These are phyloP conservation scores for Talaromyces sp. DNA, from an alignment of 2,329 filamentous ascomycete species.

Conservation along the genomic window DNA sequence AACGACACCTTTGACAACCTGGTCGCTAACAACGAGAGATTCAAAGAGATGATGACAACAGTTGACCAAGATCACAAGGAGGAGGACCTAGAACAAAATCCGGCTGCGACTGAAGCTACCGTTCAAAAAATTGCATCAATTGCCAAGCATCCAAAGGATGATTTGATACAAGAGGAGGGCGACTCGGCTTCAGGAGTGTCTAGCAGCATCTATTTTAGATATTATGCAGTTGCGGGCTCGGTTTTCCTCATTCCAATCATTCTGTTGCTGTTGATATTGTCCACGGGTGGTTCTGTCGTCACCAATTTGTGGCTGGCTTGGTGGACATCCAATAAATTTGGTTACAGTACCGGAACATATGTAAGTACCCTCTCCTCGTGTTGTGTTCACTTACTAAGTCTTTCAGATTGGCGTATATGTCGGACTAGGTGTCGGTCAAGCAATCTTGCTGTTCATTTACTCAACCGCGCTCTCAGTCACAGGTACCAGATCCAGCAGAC, in stretches of 20 bases:
- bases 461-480: constrained; percentile 69
- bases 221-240: constrained; percentile 66
- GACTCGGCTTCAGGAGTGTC: constrained; percentile 64
- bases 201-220: constrained; percentile 70
- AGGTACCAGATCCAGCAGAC: constrained; percentile 71
- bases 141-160: constrained; percentile 43
- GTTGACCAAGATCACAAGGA: constrained; percentile 47
- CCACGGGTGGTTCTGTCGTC: constrained; percentile 73
- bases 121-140: constrained; percentile 43
- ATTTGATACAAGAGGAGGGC: constrained; percentile 36
- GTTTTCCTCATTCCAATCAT: constrained; percentile 61
- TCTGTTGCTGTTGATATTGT: constrained; percentile 61
- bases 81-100: constrained; percentile 49
- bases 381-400: neutral
- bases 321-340: constrained; percentile 75
- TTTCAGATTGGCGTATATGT: constrained; percentile 63
- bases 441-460: constrained; percentile 71
- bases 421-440: constrained; percentile 66
- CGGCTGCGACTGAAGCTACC: constrained; percentile 22
- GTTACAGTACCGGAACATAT: constrained; percentile 43
- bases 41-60: constrained; percentile 74
- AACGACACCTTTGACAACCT: constrained; percentile 81
- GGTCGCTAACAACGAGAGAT: constrained; percentile 69
- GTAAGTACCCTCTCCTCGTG: constrained; percentile 42
- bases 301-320: constrained; percentile 86